Base-by-base conservation (phyloP, 371 early-diverging fungal species). In the Apophysomyces variabilis region DNA sequence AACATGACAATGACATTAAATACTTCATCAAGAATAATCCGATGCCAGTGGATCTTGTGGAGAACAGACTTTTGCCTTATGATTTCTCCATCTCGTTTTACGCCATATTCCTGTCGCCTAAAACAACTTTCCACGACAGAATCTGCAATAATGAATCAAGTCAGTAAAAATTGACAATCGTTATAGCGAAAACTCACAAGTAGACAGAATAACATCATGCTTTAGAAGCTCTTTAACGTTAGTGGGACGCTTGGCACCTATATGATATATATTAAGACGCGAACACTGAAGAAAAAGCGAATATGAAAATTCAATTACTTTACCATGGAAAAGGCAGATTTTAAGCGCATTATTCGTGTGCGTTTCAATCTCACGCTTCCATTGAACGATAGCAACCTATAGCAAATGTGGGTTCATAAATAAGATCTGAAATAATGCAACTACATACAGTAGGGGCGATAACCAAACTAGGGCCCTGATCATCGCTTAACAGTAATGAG, bases 21-120 rank as follows among this genome's bases (percentile, higher is more conserved):
- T 67, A 70, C 76, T 72, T 97, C 97, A 70, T 97, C 97, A 9
- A 97, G 79, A 18, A 97, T 83, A n/a, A 96, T 82, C 4, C 96
- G 88, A 66, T 87, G 89, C 96, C 96, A 97, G 0, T 86, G 56
- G 32, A 96, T 80, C 3, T 80, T 66, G 66, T 96, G 97, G 16
- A 96, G 72, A 38, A 88, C 32, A 0, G 93, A 92, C 12, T 77
- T 71, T 46, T 89, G 90, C 61, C 89, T 91, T 39, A 87, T 76
- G 18, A 90, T 70, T 46, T 70, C 68, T 6, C 87, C 90, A 47
- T 80, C 68, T 1, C 74, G 70, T 45, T 83, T 85, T 58, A 79
- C 64, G 1, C 97, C 98, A 44, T 79, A 79, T 58, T 85, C 83
- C 74, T 96, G 89, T 59, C 89, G 91, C 18, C 97, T 78, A 60